Evolutionary conservation across 768 basidiomycete species (phyloP), one percentile per base, ranked within the genome.

Genomic region (Baorangia bicolor): DNA sequence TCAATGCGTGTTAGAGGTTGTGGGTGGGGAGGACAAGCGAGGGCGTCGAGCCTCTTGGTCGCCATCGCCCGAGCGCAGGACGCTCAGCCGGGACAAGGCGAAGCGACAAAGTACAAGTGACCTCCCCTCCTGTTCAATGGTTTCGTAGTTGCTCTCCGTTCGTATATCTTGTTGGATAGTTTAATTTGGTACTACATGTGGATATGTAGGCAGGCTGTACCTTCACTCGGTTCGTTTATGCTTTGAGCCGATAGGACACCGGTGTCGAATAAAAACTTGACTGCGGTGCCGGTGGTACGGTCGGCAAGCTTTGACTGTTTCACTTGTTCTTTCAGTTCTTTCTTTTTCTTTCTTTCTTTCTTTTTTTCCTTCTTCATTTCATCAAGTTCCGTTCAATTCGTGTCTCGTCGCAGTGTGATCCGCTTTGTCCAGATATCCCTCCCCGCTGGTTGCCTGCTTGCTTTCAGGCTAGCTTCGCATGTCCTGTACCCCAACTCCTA

Each of bases 121-220:
- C 46, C 23, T 64, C 46, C 39, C 60, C 5, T 30, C 35, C 8
- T 14, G 52, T 40, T 89, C 89, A 90, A 90, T 21, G 42, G n/a
- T 90, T 90, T 89, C 92, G 86, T 90, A 90, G 46, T 50, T 35
- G 14, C 21, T 47, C 2, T 31, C 21, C 21, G 27, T 35, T 16
- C 4, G 18, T 49, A 21, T 37, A 20, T 23, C 13, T 42, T 34
- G 16, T 33, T 27, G 14, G 28, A 18, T 18, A 9, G 30, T 49
- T 40, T 13, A 5, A 2, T 14, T 6, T 33, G 25, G 20, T 13
- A 31, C 20, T 13, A 37, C 14, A 27, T 18, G 43, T 48, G 37
- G 34, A 5, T 11, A 25, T 33, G 21, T 48, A 10, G 43, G 28
- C 28, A 21, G 16, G 28, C 14, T 34, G 30, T 23, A 35, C 28